phyloP scores from a whole-genome alignment of 345 rosid genomes.

The Melastoma malabathricum region DNA sequence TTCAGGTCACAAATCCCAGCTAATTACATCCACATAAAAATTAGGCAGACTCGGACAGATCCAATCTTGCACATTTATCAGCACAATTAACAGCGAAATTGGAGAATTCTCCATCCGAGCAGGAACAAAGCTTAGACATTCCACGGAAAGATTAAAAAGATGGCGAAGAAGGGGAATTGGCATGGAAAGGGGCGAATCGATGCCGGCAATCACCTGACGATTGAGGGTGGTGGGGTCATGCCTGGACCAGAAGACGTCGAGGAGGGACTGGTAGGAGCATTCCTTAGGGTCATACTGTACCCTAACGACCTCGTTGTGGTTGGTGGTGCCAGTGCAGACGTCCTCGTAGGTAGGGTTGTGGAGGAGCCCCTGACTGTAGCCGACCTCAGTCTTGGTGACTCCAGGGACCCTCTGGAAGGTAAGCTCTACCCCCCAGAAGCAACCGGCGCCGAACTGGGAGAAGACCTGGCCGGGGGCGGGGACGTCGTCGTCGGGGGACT shows the following conservation, averaged over 20 bases:
- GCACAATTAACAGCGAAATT: no score
- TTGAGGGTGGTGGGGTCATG: constrained; percentile 90
- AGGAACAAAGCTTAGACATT: no score
- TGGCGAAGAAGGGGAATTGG: neutral
- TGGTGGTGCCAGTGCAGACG: constrained; percentile 58
- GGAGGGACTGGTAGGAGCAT: constrained; percentile 51
- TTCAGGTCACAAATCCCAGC: no score
- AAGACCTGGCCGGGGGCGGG: constrained; percentile 71
- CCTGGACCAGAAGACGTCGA: constrained; percentile 73
- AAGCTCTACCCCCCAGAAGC: constrained; percentile 94
- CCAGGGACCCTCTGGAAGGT: constrained; percentile 78
- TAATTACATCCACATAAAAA: no score
- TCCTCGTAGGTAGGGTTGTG: constrained; percentile 68
- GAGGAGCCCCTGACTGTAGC: constrained; percentile 52
- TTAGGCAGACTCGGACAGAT: no score
- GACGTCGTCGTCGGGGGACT: constrained; percentile 53
- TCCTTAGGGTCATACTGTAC: constrained; percentile 79
- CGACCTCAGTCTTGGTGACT: constrained; percentile 75
- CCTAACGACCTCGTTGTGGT: constrained; percentile 69
- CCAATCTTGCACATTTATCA: no score
- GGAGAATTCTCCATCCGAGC: no score
- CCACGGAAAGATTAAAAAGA: neutral
- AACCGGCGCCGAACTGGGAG: constrained; percentile 87
- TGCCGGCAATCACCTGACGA: constrained; percentile 55
- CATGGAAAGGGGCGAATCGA: no score